phyloP scores from a whole-genome alignment of 2,329 filamentous ascomycete genomes.

The Colletotrichum sp. region DNA sequence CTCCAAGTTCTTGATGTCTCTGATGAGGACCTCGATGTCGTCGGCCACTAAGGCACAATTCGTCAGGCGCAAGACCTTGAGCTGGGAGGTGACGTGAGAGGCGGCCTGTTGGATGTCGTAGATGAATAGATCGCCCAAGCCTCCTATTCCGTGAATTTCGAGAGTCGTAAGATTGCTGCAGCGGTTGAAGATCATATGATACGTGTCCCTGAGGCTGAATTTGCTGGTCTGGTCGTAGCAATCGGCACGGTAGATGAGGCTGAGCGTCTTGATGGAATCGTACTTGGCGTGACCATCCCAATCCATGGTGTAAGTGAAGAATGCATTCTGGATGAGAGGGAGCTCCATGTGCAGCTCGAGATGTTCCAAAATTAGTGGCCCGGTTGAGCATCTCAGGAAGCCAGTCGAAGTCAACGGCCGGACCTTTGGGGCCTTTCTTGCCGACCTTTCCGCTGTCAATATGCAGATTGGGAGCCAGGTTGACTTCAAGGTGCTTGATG shows the following conservation, averaged over 20 bases:
- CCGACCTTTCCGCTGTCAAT: background rate
- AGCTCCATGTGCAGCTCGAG: background rate
- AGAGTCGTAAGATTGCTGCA: background rate
- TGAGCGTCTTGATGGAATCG: background rate
- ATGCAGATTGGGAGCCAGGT: background rate
- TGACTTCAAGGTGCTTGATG: background rate
- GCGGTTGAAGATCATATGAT: background rate
- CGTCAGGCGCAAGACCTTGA: background rate
- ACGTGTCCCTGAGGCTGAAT: background rate
- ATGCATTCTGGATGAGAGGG: background rate
- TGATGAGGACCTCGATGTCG: too few relatives aligned
- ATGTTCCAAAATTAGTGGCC: background rate
- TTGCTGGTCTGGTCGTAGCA: background rate
- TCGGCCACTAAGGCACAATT: too few relatives aligned
- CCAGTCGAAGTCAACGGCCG: background rate
- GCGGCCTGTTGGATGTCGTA: too few relatives aligned
- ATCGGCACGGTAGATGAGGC: background rate
- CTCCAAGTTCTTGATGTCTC: background rate
- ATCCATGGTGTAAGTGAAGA: background rate
- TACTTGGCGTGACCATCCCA: background rate
- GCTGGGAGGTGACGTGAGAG: slow-evolving; percentile 36
- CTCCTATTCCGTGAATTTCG: slow-evolving; percentile 30
- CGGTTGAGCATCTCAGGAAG: background rate
- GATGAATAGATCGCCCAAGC: too few relatives aligned
- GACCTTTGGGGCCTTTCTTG: accelerated